Conservation (phyloP, 2,329 filamentous ascomycete species). For the Monosporascus sp. region DNA sequence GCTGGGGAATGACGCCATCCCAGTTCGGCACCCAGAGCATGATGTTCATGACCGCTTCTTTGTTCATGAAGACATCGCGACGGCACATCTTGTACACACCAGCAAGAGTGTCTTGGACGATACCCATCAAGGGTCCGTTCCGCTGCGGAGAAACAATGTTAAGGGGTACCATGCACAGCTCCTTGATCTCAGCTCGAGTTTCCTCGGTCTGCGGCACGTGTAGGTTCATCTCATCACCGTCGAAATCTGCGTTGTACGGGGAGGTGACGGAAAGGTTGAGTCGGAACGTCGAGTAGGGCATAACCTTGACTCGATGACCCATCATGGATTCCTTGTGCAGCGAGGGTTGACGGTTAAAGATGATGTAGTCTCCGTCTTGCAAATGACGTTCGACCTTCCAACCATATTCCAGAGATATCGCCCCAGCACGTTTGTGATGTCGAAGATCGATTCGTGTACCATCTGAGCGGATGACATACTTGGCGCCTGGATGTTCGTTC, state of each 20-base stretch:
- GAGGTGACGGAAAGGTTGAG: conserved; percentile 96
- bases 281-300: conserved; percentile 98
- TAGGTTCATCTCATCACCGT: conserved; percentile 99
- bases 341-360: conserved; percentile 99
- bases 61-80: conserved; percentile 84
- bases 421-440: conserved; percentile 82
- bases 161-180: conserved; percentile 94
- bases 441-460: conserved; percentile 92
- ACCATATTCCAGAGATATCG: conserved; percentile 86
- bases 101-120: conserved; percentile 94
- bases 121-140: conserved; percentile 98
- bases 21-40: conserved; percentile 97
- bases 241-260: conserved; percentile 99
- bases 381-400: conserved; percentile 99
- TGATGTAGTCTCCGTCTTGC: conserved; percentile 93
- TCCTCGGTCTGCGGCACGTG: conserved; percentile 98
- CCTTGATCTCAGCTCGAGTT: conserved; percentile 87
- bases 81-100: conserved; percentile 96
- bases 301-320: conserved; percentile 94
- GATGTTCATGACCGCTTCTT: conserved; percentile 92
- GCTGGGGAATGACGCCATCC: conserved; percentile 90
- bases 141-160: conserved; percentile 98
- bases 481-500: conserved; percentile 90
- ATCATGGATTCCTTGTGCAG: conserved; percentile 99
- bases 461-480: conserved; percentile 91